Evolutionary conservation across 805 yeast genomes (phyloP).

Genomic region (Pichia nanzhaoensis): DNA sequence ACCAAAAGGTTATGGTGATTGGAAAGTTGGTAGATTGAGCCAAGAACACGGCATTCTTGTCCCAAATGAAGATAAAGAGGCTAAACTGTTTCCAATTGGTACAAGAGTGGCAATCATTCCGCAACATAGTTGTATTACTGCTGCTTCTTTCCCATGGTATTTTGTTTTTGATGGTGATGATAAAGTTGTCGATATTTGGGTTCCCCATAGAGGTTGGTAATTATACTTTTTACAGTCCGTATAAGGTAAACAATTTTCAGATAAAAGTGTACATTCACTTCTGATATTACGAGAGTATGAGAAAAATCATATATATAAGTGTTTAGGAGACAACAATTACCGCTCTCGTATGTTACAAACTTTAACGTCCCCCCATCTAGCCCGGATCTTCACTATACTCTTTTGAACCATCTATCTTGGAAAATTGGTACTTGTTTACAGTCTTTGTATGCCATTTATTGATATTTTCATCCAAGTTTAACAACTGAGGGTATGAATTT

Average conservation of each 20-base stretch:
- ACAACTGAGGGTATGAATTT: slow-evolving; percentile 27
- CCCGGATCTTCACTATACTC: slow-evolving; percentile 25
- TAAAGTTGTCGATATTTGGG: slow-evolving; percentile 26
- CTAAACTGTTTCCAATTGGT: slow-evolving; percentile 45
- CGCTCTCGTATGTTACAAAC: no score
- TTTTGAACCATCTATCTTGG: slow-evolving; percentile 28
- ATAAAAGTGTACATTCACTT: no score
- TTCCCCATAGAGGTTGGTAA: slow-evolving; percentile 22
- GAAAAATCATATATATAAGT: no score
- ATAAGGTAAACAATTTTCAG: no score
- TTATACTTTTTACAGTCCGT: no score
- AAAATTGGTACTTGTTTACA: slow-evolving; percentile 22
- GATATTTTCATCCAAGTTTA: slow-evolving; percentile 22
- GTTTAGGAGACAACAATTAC: no score
- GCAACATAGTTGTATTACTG: slow-evolving; percentile 71
- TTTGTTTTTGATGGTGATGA: slow-evolving; percentile 45
- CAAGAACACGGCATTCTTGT: slow-evolving; percentile 75
- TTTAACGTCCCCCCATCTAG: slow-evolving; percentile 34
- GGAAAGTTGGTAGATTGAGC: slow-evolving; percentile 59
- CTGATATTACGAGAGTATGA: no score
- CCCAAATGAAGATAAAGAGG: slow-evolving; percentile 31
- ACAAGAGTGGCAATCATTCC: slow-evolving; percentile 51
- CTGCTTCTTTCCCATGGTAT: slow-evolving; percentile 53
- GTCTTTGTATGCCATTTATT: slow-evolving; percentile 28
- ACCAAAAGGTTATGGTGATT: slow-evolving; percentile 40